Evolutionary conservation across 371 early-diverging fungal species (phyloP).

Genomic region (Rhizopus microsporus): DNA sequence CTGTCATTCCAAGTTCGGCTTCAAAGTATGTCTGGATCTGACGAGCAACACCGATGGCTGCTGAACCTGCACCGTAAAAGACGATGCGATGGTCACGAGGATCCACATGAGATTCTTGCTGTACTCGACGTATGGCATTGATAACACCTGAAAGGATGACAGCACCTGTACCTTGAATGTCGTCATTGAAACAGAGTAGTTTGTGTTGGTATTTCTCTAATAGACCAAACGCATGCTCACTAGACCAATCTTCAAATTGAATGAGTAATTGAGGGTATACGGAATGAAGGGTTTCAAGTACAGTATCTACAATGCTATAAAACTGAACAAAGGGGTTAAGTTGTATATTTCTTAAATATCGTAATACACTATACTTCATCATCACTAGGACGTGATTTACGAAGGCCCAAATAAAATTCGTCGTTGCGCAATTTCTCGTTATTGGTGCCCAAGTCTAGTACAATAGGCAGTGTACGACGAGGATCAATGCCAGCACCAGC

Average conservation of each 20-base stretch:
- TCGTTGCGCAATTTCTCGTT: constrained; percentile 74
- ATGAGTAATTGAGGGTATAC: constrained; percentile 80
- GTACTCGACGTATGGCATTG: constrained; percentile 74
- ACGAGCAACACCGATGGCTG: constrained; percentile 89
- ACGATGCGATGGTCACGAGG: constrained; percentile 80
- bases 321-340: constrained; percentile 41
- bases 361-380: constrained; percentile 36
- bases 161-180: constrained; percentile 81
- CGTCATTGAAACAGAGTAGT: constrained; percentile 77
- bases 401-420: constrained; percentile 82
- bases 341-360: no score
- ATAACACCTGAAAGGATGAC: constrained; percentile 91
- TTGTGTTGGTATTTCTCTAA: constrained; percentile 67
- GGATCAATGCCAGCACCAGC: constrained; percentile 93
- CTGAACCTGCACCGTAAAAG: constrained; percentile 88
- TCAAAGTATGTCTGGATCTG: constrained; percentile 82
- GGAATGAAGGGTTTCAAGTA: constrained; percentile 66
- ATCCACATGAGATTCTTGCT: constrained; percentile 51
- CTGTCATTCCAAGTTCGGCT: constrained; percentile 62
- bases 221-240: constrained; percentile 82
- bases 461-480: constrained; percentile 80
- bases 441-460: constrained; percentile 89
- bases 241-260: constrained; percentile 94
- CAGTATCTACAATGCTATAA: constrained; percentile 77
- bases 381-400: constrained; percentile 47